A percentile compares a stretch with the other conserved stretches of the same genome.
phyloP scores from a whole-genome alignment of 116 monocot genomes.

The Cymodocea nodosa region DNA sequence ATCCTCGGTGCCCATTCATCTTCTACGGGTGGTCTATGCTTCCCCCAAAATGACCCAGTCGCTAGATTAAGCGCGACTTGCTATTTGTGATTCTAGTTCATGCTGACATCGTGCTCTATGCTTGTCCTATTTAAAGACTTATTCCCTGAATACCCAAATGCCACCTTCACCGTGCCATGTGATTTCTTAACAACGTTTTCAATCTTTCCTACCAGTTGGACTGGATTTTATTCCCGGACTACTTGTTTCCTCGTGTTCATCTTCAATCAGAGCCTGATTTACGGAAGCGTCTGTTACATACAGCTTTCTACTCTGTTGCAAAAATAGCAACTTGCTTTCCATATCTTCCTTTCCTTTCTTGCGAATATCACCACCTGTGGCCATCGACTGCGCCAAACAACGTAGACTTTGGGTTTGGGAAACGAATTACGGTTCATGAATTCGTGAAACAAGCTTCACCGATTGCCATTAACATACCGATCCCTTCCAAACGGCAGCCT shows the following conservation, averaged over 20 bases:
- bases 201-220: neutral
- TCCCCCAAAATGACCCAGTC: neutral
- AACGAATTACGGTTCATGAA: no score
- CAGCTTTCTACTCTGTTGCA: neutral
- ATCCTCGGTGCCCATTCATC: neutral
- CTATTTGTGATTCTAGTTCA: neutral
- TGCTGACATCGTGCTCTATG: neutral
- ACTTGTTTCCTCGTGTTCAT: neutral
- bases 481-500: constrained; percentile 4
- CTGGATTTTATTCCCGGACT: neutral
- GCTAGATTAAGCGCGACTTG: neutral
- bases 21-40: neutral
- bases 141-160: neutral
- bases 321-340: no score
- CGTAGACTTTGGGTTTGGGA: neutral
- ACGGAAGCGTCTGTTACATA: neutral
- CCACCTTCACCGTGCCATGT: neutral
- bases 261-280: neutral
- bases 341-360: neutral
- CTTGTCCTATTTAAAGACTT: neutral
- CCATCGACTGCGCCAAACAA: neutral
- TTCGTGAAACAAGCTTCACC: no score
- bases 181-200: neutral
- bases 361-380: no score
- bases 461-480: no score